Evolutionary conservation across 768 basidiomycete genomes (phyloP).

Genomic region (Mycena belliarum): DNA sequence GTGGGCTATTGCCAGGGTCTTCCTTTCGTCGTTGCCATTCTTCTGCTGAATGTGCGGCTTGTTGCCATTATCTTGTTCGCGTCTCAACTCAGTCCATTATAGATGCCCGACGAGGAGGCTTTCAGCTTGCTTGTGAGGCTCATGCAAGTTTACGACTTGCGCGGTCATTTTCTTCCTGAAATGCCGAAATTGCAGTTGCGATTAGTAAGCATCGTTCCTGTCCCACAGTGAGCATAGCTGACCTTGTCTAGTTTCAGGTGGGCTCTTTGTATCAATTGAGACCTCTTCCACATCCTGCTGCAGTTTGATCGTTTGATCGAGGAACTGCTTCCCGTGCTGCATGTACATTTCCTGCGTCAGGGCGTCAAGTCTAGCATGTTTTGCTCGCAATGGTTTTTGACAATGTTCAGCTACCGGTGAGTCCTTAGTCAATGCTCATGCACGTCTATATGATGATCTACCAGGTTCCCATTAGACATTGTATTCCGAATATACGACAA

Average conservation of each 20-base stretch:
- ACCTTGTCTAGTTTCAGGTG: conserved; percentile 59
- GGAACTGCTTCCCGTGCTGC: conserved; percentile 88
- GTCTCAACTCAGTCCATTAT: background rate
- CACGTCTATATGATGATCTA: background rate
- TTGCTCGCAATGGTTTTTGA: conserved; percentile 98
- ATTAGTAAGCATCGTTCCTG: conserved; percentile 51
- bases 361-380: conserved; percentile 98
- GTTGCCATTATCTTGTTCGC: background rate
- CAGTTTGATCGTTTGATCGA: conserved; percentile 95
- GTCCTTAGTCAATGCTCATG: conserved; percentile 18
- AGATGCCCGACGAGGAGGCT: conserved; percentile 99
- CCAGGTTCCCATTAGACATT: conserved; percentile 88
- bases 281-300: background rate
- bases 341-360: conserved; percentile 90
- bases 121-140: conserved; percentile 93
- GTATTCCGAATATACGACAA: conserved; percentile 98
- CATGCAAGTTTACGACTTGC: conserved; percentile 95
- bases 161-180: conserved; percentile 97
- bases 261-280: conserved; percentile 11
- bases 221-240: background rate
- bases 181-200: conserved; percentile 97
- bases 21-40: conserved; percentile 92
- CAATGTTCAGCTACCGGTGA: conserved; percentile 92
- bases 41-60: conserved; percentile 80
- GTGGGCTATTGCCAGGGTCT: conserved; percentile 98